Evolutionary conservation across 495 filamentous ascomycete species (phyloP), one percentile per base, ranked within the genome.

Genomic region (Thozetella sp.): DNA sequence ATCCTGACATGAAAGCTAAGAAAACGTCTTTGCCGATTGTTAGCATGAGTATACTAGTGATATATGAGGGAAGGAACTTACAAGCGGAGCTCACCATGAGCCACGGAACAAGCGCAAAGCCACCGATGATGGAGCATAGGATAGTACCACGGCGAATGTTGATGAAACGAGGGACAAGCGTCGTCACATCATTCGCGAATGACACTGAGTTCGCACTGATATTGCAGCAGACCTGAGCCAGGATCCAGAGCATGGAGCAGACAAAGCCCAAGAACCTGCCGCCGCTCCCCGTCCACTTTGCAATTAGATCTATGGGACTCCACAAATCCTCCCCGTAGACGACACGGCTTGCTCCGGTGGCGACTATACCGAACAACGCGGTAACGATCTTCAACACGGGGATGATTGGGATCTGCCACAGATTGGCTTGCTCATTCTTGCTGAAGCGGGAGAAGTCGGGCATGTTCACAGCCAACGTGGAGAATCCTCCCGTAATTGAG

Each of bases 121-220:
- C 65, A 0, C 80, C 85, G 0, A 84, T 71, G 24, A 89, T 34
- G 2, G 86, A 84, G 22, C 80, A 82, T 51, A 88, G 69, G 46
- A 89, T 72, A 57, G 85, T 82, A n/a, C 86, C 86, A 11, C 87
- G 82, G 4, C 76, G 78, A 63, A 90, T 87, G 61, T 88, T 85
- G 66, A 89, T 68, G 57, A 77, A 86, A 52, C 74, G 69, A 10
- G 87, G 87, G 53, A 79, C 80, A 0, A 90, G 76, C 9, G 79
- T 80, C 46, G 79, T 82, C 46, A 89, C 75, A 63, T 90, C 87
- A 66, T 90, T 89, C 22, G 87, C 83, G 12, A 80, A 86, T 27
- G 83, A 86, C 59, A 90, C 79, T 30, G 82, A 82, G 62, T 90
- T 90, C 30, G 86, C 86, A 0, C 83, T 86, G 61, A 90, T 80